A percentile compares a stretch with the other conserved stretches of the same genome.
These are phyloP conservation scores for Chrysoporthe puriensis DNA, from an alignment of 2,329 filamentous ascomycete species.

Conservation along the genomic window DNA sequence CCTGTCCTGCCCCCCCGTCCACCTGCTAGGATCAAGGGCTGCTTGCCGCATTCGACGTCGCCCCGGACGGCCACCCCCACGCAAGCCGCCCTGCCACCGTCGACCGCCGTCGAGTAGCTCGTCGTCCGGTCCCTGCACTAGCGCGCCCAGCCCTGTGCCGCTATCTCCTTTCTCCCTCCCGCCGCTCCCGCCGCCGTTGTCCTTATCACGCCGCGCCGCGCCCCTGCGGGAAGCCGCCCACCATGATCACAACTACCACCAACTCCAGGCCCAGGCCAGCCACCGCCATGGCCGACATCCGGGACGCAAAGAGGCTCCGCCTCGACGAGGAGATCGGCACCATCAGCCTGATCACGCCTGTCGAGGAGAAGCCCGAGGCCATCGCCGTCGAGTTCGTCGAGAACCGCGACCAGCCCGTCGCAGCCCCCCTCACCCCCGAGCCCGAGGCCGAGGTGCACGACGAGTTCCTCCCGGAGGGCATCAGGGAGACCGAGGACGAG, in stretches of 20 bases:
- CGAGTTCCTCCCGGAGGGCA: conserved; percentile 34
- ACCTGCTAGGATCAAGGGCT: conserved; percentile 23
- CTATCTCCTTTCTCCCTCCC: conserved; percentile 6
- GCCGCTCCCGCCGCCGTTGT: conserved; percentile 7
- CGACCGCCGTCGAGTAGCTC: conserved; percentile 2
- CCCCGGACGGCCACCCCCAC: conserved; percentile 19
- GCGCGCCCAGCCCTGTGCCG: conserved; percentile 19
- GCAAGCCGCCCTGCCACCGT: conserved; percentile 26
- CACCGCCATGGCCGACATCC: conserved; percentile 11
- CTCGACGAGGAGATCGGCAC: conserved; percentile 26
- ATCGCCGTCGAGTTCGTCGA: conserved; percentile 24
- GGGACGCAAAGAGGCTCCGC: conserved; percentile 23
- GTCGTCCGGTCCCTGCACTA: conserved; percentile 13
- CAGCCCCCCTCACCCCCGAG: conserved; percentile 20
- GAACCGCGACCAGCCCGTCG: conserved; percentile 29
- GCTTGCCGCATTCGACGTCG: conserved; percentile 19
- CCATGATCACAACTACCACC: conserved; percentile 28
- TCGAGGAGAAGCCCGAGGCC: conserved; percentile 25
- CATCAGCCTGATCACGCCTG: conserved; percentile 24
- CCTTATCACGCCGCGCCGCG: conserved; percentile 5
- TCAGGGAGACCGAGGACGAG: conserved; percentile 34
- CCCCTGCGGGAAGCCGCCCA: conserved; percentile 16
- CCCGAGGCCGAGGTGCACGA: conserved; percentile 3
- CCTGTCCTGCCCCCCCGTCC: not conserved
- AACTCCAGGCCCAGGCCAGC: conserved; percentile 20